Evolutionary conservation across 1,139 yeast genomes (phyloP), one percentile per base, ranked within the genome.

Genomic region (Kluyveromyces sp.): DNA sequence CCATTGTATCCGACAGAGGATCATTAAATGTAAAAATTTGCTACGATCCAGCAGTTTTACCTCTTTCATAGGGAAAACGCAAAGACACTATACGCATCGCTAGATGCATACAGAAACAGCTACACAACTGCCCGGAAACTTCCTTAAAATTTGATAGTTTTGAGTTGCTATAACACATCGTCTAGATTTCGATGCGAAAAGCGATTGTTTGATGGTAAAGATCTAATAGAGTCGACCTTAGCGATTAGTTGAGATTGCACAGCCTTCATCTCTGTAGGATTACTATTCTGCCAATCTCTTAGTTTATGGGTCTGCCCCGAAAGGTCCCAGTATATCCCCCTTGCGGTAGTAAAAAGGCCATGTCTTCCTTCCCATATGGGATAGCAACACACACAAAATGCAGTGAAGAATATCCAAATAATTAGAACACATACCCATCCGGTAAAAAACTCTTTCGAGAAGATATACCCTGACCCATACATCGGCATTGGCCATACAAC

Each of bases 401-500:
- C 73, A 33, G 79, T 71, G 54, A 73, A 69, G 65, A 79, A 78
- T 39, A 81, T 68, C 92, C 92, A 82, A 49, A 82, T 77, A 44
- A 83, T 77, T 51, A 82, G 77, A 34, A 85, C 89, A 42, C 72
- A 75, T 44, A 85, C 73, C 94, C 94, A 85, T 43, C 94, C 94
- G 7, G 88, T 82, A 63, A 85, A 85, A 65, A 84, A 84, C 44
- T 61, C 64, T 63, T 74, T 78, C 43, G 85, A 77, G 64, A 85
- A 85, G 41, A 85, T 69, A 59, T 85, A 85, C 1, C 74, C 70
- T 1, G 80, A 60, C 33, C 94, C 95, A 58, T 81, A 85, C 88
- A 85, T 80, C 47, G 94, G 94, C 84, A 85, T 81, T 55, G 95
- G 95, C 87, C 89, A 84, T 35, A 84, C 61, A 34, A 85, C 73